Evolutionary conservation across 352 stramenopile genomes (phyloP), one percentile per base, ranked within the genome.

Genomic region (Phytophthora cryptogea): DNA sequence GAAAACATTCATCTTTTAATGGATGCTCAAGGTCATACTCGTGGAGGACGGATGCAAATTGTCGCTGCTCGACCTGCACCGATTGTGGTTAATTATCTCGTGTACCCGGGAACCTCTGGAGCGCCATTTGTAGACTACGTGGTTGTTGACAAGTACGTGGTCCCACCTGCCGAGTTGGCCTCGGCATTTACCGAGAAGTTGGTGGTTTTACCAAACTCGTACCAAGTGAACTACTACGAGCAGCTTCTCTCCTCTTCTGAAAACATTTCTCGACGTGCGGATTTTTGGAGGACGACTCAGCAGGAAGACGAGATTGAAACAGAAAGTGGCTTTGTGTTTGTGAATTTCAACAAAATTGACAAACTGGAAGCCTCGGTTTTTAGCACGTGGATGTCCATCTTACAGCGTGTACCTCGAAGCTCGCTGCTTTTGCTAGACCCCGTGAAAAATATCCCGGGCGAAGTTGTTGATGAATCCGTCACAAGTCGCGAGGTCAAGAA

Each of bases 321-420:
- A 13, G 33, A 68, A 8, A 46, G 59, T 16, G 49, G 47, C 17
- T 86, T 89, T 41, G 57, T 76, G 23, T 93, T 83, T 76, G 83
- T 81, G 43, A 96, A 95, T 72, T 96, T 92, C 59, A 97, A 97
- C 76, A 95, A 85, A 52, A 80, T 94, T 42, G 85, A 95, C 63
- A 96, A 96, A 66, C 54, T 95, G 16, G 81, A 94, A 58, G 68
- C 75, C 28, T 37, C 53, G 0, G 74, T 80, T 41, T 95, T 94
- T 50, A 64, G 58, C 9, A 65, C 87, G 8, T 95, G 86, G 81
- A 93, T 93, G 76, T 58, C 57, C 14, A 82, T 92, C 57, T 16
- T 95, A 35, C 64, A 60, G 0, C 76, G 79, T 28, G 79, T 81
- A 6, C 85, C 87, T 9, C 17, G 43, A 26, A 90, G 77, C 36